These are phyloP conservation scores for Trichoderma sp. DNA, from an alignment of 2,329 filamentous ascomycete species.

Conservation along the genomic window DNA sequence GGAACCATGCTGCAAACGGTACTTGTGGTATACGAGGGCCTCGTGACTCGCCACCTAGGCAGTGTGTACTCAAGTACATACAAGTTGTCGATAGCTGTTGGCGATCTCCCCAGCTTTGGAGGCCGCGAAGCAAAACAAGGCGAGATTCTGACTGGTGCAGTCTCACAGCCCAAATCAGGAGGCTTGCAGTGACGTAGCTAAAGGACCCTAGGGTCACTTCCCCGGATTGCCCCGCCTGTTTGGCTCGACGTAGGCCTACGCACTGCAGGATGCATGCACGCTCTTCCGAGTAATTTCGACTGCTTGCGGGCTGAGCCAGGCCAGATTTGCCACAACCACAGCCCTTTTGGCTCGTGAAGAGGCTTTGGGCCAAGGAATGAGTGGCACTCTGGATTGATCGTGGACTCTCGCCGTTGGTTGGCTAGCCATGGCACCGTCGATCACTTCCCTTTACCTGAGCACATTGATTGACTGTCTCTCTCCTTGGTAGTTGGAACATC, in stretches of 20 bases:
- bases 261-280: background rate
- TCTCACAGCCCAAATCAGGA: background rate
- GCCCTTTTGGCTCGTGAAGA: background rate
- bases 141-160: background rate
- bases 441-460: background rate
- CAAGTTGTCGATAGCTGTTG: background rate
- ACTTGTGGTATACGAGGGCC: background rate
- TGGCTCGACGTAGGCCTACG: background rate
- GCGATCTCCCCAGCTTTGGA: background rate
- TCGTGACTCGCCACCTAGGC: background rate
- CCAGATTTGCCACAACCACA: constrained; percentile 10
- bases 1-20: background rate
- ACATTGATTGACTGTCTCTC: background rate
- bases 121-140: background rate
- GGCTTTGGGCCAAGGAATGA: background rate
- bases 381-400: background rate
- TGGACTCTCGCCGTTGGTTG: background rate
- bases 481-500: background rate
- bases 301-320: constrained; percentile 3
- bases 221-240: constrained; percentile 24
- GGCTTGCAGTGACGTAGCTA: constrained; percentile 19
- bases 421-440: background rate
- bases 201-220: constrained; percentile 4
- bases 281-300: constrained; percentile 16
- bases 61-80: background rate